A percentile compares a stretch with the other conserved stretches of the same genome.
phyloP scores from a whole-genome alignment of 208 protist species.

The Blastocrithidia nonstop region DNA sequence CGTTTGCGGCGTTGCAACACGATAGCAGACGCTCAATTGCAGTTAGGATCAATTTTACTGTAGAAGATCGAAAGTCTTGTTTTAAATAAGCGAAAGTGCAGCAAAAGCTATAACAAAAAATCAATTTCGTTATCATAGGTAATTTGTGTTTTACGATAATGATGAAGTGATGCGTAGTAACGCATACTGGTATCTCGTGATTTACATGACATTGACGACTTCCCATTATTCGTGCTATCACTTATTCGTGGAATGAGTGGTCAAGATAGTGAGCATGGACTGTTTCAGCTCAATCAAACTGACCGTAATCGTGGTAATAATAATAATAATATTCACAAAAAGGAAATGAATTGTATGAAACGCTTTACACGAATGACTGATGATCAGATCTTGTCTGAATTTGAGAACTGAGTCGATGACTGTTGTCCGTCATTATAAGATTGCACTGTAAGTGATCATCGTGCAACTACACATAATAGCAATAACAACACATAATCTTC shows the following conservation, averaged over 20 bases:
- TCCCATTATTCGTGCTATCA: constrained; percentile 2
- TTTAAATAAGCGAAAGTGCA: too few relatives aligned
- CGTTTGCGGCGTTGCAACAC: too few relatives aligned
- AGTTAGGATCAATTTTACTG: too few relatives aligned
- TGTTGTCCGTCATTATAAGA: background rate
- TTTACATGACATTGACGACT: constrained; percentile 3
- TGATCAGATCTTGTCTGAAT: background rate
- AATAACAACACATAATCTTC: too few relatives aligned
- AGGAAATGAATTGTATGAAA: too few relatives aligned
- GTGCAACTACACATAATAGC: too few relatives aligned
- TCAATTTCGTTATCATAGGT: background rate
- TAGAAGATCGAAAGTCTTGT: too few relatives aligned
- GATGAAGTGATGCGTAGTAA: background rate
- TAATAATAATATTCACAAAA: too few relatives aligned
- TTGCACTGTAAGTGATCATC: too few relatives aligned
- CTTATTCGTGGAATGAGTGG: background rate
- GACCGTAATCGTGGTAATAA: background rate
- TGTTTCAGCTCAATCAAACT: background rate
- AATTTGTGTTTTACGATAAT: background rate
- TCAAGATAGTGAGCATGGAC: too few relatives aligned
- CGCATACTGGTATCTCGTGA: constrained; percentile 1
- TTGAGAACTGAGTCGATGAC: background rate
- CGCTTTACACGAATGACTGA: constrained; percentile 4
- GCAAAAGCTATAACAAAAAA: too few relatives aligned
- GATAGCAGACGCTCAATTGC: too few relatives aligned